A percentile compares a stretch with the other conserved stretches of the same genome.
Conservation (phyloP, 352 stramenopile species). For the Pythium sp. region DNA sequence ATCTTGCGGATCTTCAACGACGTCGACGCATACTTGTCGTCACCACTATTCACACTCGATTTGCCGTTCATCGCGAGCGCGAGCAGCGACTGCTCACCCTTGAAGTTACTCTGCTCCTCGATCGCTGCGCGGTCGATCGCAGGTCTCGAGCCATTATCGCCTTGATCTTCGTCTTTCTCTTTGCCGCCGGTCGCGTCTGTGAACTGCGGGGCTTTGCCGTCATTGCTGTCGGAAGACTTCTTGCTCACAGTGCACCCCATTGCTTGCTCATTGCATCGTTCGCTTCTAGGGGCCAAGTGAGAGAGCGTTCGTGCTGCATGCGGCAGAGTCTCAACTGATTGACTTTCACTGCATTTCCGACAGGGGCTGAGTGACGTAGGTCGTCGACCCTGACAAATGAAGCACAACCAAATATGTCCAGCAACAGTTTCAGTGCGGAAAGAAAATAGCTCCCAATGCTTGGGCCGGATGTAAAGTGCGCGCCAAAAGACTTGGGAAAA, state of each 20-base stretch:
- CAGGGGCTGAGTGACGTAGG: background rate
- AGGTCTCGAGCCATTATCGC: background rate
- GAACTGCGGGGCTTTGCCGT: background rate
- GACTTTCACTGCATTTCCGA: background rate
- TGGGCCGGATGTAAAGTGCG: background rate
- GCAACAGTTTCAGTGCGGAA: background rate
- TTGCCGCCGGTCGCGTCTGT: background rate
- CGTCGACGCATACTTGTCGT: background rate
- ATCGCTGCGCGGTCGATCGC: constrained; percentile 12
- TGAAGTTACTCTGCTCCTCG: constrained; percentile 14
- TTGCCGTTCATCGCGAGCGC: constrained; percentile 13
- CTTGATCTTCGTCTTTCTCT: constrained; percentile 1
- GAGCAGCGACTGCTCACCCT: constrained; percentile 18
- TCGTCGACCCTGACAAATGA: background rate
- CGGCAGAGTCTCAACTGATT: background rate
- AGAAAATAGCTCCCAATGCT: background rate
- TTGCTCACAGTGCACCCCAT: constrained; percentile 18
- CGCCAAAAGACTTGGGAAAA: too few species aligned
- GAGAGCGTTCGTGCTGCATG: background rate
- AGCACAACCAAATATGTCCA: background rate
- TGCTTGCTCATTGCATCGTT: background rate
- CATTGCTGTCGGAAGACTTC: background rate
- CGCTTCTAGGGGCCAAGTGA: background rate
- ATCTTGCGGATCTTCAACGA: background rate
- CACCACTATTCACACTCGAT: background rate